Percentiles rank a stretch among this genome's conserved stretches.
These are phyloP conservation scores for Escovopsis sp. DNA, from an alignment of 2,329 filamentous ascomycete species.

Conservation along the genomic window DNA sequence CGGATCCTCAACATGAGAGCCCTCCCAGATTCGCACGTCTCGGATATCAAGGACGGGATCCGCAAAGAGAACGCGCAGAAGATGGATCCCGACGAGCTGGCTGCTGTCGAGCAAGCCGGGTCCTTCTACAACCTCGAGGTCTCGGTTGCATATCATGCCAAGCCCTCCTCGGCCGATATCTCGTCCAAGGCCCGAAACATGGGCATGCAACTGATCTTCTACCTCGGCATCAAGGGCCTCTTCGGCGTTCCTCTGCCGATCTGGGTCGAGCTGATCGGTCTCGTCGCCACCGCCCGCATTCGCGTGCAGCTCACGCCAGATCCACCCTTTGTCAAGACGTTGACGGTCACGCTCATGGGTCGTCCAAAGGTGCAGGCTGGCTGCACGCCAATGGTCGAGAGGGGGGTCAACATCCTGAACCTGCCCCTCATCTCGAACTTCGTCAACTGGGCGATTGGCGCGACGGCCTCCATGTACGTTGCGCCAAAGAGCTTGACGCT, in stretches of 20 bases:
- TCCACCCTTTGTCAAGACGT: conserved; percentile 77
- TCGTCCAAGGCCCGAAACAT: conserved; percentile 83
- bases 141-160: conserved; percentile 80
- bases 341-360: conserved; percentile 92
- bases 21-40: conserved; percentile 62
- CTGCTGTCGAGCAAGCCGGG: conserved; percentile 78
- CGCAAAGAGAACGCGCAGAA: conserved; percentile 63
- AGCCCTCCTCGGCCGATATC: conserved; percentile 52
- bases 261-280: conserved; percentile 74
- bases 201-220: conserved; percentile 94
- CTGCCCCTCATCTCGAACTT: conserved; percentile 89
- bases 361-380: conserved; percentile 78
- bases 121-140: conserved; percentile 89
- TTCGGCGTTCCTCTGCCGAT: conserved; percentile 81
- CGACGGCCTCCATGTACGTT: conserved; percentile 80
- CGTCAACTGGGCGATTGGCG: conserved; percentile 85
- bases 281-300: conserved; percentile 78
- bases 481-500: conserved; percentile 89
- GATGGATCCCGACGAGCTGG: conserved; percentile 75
- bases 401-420: conserved; percentile 80
- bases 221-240: conserved; percentile 74
- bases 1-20: conserved; percentile 77
- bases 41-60: conserved; percentile 68
- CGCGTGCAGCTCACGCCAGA: conserved; percentile 77
- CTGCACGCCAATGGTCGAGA: conserved; percentile 84